These are phyloP conservation scores for Aspergillus caelatus DNA, from an alignment of 2,329 filamentous ascomycete species.

Conservation along the genomic window DNA sequence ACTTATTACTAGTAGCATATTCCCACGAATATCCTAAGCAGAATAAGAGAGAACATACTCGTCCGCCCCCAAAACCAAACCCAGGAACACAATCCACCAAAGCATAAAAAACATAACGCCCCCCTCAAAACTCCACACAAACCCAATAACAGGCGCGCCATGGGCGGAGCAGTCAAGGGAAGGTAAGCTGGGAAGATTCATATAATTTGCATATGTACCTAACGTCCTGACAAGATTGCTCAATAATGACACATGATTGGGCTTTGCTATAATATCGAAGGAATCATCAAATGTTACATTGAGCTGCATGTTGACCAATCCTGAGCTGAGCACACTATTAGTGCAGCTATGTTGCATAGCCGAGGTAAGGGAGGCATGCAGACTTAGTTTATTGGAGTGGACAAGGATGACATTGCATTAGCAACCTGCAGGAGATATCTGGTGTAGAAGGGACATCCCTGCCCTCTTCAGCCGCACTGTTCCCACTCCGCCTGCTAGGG, in stretches of 20 bases:
- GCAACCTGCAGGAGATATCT: background rate
- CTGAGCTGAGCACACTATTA: background rate
- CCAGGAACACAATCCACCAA: slow-evolving; percentile 57
- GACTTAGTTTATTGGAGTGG: background rate
- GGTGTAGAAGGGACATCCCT: background rate
- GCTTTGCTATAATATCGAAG: background rate
- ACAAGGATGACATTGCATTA: background rate
- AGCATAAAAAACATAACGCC: slow-evolving; percentile 53
- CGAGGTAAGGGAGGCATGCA: background rate
- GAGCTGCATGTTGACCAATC: background rate
- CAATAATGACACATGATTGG: background rate
- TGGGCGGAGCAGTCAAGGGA: background rate
- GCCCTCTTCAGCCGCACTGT: background rate
- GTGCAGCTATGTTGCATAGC: background rate
- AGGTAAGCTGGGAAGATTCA: background rate
- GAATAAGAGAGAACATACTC: slow-evolving; percentile 44
- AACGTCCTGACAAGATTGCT: background rate
- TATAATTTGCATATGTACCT: background rate
- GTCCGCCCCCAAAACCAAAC: slow-evolving; percentile 54
- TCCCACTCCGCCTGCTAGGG: background rate
- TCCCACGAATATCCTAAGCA: background rate
- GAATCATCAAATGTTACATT: background rate
- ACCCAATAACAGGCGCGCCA: slow-evolving; percentile 48
- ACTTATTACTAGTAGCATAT: slow-evolving; percentile 5
- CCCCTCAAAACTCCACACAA: slow-evolving; percentile 53